Conservation (phyloP, 75 land plant genomes). For the Cupressus sempervirens region DNA sequence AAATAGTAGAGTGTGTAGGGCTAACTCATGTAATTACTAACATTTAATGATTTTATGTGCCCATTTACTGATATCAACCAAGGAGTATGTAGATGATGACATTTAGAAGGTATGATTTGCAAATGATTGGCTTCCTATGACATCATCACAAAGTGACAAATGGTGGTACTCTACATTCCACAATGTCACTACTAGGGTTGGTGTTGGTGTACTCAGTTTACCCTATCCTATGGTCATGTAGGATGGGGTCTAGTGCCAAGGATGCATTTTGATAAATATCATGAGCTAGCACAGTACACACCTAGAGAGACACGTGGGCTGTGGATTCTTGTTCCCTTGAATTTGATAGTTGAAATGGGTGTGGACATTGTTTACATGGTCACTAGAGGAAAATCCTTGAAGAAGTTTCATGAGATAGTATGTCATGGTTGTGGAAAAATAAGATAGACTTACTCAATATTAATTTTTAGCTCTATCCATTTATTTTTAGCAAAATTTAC, state of each 20-base stretch:
- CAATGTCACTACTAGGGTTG: slow-evolving; percentile 63
- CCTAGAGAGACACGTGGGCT: slow-evolving; percentile 36
- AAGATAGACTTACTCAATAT: slow-evolving; percentile 62
- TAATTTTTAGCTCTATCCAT: slow-evolving; percentile 70
- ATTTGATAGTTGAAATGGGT: slow-evolving; percentile 36
- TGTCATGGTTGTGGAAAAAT: slow-evolving; percentile 35
- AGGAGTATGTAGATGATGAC: background rate
- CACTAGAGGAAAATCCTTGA: slow-evolving; percentile 40
- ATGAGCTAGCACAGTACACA: slow-evolving; percentile 45
- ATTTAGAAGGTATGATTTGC: background rate
- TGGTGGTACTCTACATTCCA: slow-evolving; percentile 77
- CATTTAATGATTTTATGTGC: too few species aligned
- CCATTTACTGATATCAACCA: too few species aligned
- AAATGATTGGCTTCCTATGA: slow-evolving; percentile 48
- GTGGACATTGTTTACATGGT: slow-evolving; percentile 49
- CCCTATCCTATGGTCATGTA: slow-evolving; percentile 45
- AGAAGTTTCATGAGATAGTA: slow-evolving; percentile 24
- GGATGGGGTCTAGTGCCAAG: slow-evolving; percentile 33
- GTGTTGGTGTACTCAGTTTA: slow-evolving; percentile 39
- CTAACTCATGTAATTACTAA: too few species aligned
- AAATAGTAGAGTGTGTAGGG: too few species aligned
- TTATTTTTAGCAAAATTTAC: slow-evolving; percentile 79
- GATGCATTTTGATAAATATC: slow-evolving; percentile 33
- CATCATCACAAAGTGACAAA: slow-evolving; percentile 42
- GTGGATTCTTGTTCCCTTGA: slow-evolving; percentile 48